A percentile compares a stretch with the other conserved stretches of the same genome.
Evolutionary conservation across 2,329 filamentous ascomycete species (phyloP).

Genomic region (Aspergillus pseudoterreus): DNA sequence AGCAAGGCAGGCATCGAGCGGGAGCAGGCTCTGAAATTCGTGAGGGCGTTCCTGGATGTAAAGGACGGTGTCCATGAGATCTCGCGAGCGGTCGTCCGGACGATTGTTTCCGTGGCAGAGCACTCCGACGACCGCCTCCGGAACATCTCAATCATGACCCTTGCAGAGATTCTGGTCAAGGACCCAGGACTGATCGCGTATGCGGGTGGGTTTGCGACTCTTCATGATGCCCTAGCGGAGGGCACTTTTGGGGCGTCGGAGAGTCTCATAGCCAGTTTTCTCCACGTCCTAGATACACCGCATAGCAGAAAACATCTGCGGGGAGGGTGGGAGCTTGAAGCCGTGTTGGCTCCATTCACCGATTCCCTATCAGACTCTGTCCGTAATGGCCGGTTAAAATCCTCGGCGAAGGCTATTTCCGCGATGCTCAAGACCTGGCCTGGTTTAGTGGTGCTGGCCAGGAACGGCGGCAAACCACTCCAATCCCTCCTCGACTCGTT

Average conservation of each 20-base stretch:
- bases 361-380: conserved; percentile 62
- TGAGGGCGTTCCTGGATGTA: conserved; percentile 90
- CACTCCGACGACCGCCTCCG: conserved; percentile 79
- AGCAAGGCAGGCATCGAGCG: conserved; percentile 95
- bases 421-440: conserved; percentile 90
- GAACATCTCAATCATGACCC: conserved; percentile 86
- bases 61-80: conserved; percentile 88
- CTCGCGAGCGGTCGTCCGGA: conserved; percentile 79
- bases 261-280: conserved; percentile 78
- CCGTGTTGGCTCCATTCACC: conserved; percentile 87
- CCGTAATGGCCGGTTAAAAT: conserved; percentile 67
- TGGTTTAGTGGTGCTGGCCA: conserved; percentile 79
- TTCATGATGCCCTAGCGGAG: conserved; percentile 90
- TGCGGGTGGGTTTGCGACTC: conserved; percentile 75
- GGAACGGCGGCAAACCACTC: conserved; percentile 82
- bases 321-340: conserved; percentile 83
- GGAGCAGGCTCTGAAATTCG: conserved; percentile 94
- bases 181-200: conserved; percentile 77
- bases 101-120: conserved; percentile 85
- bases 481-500: conserved; percentile 71
- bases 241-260: conserved; percentile 91
- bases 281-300: conserved; percentile 85
- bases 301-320: conserved; percentile 76
- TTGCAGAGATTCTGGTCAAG: conserved; percentile 85
- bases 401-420: conserved; percentile 90